Conservation (phyloP, 805 yeast genomes). For the Candida endomychidarum region DNA sequence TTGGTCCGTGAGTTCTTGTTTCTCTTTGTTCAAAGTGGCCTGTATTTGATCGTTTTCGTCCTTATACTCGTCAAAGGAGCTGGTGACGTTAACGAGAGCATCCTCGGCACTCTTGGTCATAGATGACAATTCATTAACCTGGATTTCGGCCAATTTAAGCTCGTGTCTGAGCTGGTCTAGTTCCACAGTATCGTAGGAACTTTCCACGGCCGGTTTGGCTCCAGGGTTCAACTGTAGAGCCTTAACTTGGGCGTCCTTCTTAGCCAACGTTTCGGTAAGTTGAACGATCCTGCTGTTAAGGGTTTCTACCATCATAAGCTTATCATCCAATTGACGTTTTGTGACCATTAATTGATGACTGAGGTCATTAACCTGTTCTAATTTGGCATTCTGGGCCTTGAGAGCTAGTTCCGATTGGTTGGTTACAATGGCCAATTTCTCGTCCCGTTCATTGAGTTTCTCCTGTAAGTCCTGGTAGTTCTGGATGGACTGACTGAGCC, state of each 20-base stretch:
- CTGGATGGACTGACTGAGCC: constrained; percentile 50
- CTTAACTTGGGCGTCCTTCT: constrained; percentile 15
- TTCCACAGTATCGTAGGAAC: constrained; percentile 9
- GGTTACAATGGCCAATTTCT: constrained; percentile 49
- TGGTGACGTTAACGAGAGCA: constrained; percentile 54
- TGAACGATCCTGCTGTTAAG: constrained; percentile 36
- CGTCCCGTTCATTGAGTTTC: constrained; percentile 53
- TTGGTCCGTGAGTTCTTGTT: constrained; percentile 21
- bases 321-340: constrained; percentile 42
- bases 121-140: constrained; percentile 58
- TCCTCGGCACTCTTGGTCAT: constrained; percentile 68
- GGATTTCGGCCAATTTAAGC: constrained; percentile 55
- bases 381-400: constrained; percentile 51
- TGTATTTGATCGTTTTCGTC: constrained; percentile 24
- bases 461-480: constrained; percentile 44
- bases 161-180: constrained; percentile 31
- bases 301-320: constrained; percentile 38
- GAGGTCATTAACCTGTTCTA: constrained; percentile 57
- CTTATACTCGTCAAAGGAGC: constrained; percentile 48
- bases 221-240: constrained; percentile 19
- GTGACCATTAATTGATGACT: constrained; percentile 43
- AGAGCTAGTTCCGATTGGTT: constrained; percentile 58
- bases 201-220: constrained; percentile 14
- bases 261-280: constrained; percentile 24
- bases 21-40: constrained; percentile 24